Percentiles rank a stretch among this genome's conserved stretches.
Evolutionary conservation across 768 basidiomycete species (phyloP).

Genomic region (Auriscalpium vulgare): DNA sequence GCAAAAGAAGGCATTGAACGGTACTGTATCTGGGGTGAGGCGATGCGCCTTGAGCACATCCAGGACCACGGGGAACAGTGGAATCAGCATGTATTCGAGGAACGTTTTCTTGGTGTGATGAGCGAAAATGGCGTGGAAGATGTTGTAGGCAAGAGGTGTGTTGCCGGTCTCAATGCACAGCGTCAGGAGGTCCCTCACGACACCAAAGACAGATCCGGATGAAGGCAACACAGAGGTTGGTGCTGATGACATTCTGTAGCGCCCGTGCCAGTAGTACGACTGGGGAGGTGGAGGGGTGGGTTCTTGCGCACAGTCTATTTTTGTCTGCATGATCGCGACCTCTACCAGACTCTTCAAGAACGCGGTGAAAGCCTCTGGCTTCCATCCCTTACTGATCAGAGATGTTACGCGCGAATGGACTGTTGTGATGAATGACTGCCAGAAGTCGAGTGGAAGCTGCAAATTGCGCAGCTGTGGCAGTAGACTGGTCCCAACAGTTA

Average conservation of each 20-base stretch:
- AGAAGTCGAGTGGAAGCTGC: background rate
- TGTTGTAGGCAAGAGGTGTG: background rate
- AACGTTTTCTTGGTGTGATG: background rate
- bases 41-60: background rate
- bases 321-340: background rate
- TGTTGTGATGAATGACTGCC: background rate
- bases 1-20: background rate
- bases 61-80: background rate
- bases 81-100: background rate
- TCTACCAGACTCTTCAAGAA: background rate
- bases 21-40: background rate
- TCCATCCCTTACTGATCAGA: background rate
- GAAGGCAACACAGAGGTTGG: too few species aligned
- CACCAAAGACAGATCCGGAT: background rate
- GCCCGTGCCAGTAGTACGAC: background rate
- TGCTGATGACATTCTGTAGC: too few species aligned
- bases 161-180: background rate
- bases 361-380: background rate
- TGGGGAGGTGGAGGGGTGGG: background rate
- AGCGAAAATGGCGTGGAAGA: background rate
- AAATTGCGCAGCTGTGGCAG: background rate
- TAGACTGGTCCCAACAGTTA: too few species aligned
- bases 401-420: background rate
- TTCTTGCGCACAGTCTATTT: background rate
- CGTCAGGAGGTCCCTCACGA: background rate